Conservation (phyloP, 768 basidiomycete genomes). For the Neoboletus magnificus region DNA sequence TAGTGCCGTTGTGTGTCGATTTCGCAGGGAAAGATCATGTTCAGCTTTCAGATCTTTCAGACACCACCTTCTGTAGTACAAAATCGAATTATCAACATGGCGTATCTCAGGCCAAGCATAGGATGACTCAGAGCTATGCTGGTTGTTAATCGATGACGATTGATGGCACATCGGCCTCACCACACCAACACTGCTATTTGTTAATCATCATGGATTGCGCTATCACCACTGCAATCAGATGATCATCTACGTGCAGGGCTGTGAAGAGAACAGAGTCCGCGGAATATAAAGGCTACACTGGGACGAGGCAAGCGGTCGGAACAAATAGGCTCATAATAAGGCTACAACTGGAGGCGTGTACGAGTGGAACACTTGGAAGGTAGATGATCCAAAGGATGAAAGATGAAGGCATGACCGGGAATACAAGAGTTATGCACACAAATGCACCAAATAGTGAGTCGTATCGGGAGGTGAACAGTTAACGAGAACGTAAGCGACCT, state of each 20-base stretch:
- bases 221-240: not conserved
- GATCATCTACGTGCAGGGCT: not conserved
- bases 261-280: not conserved
- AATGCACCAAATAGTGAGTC: not conserved
- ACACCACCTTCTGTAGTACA: not conserved
- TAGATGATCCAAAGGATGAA: not conserved
- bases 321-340: not conserved
- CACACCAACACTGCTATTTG: not conserved
- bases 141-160: not conserved
- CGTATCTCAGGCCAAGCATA: not conserved
- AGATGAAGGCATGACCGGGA: not conserved
- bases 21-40: not conserved
- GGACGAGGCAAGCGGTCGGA: not conserved
- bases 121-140: not conserved
- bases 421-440: conserved; percentile 1
- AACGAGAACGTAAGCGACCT: not conserved
- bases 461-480: not conserved
- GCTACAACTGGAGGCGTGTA: not conserved
- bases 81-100: not conserved
- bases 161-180: not conserved
- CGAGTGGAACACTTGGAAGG: not conserved
- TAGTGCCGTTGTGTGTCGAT: not conserved
- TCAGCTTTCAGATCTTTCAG: not conserved
- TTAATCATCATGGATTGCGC: not conserved
- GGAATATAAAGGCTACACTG: not conserved